A percentile compares a stretch with the other conserved stretches of the same genome.
phyloP scores from a whole-genome alignment of 805 yeast genomes.

The Ogataea sp. region DNA sequence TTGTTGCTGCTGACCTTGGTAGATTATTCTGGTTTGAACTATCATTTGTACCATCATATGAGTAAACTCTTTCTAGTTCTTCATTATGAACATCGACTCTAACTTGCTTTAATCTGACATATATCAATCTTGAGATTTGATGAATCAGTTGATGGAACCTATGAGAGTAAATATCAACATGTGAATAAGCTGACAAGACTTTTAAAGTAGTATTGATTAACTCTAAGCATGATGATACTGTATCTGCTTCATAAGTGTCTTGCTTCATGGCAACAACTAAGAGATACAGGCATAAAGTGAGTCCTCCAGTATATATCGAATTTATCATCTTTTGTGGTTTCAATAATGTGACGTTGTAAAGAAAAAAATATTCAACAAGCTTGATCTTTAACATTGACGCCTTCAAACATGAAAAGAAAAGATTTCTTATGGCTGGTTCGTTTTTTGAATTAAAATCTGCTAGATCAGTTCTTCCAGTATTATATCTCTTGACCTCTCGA shows the following conservation, averaged over 20 bases:
- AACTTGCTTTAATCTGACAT: background rate
- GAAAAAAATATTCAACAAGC: slow-evolving; percentile 20
- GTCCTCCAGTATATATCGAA: slow-evolving; percentile 28
- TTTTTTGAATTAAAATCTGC: background rate
- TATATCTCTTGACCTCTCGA: slow-evolving; percentile 10
- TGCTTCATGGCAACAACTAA: slow-evolving; percentile 10
- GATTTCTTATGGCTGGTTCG: slow-evolving; percentile 11
- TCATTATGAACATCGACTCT: background rate
- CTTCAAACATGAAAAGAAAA: slow-evolving; percentile 29
- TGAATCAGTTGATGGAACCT: background rate
- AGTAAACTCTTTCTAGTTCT: background rate
- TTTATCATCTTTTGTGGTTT: slow-evolving; percentile 28
- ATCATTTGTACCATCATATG: background rate
- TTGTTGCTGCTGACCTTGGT: background rate
- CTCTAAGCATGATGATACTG: background rate
- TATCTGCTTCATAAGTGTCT: background rate
- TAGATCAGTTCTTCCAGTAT: slow-evolving; percentile 4
- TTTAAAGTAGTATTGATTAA: background rate
- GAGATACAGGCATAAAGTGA: slow-evolving; percentile 26
- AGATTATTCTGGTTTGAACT: background rate
- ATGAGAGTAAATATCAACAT: background rate
- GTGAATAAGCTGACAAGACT: background rate
- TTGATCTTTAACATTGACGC: slow-evolving; percentile 28
- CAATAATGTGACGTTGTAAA: slow-evolving; percentile 24
- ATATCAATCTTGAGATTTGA: background rate